phyloP scores from a whole-genome alignment of 345 rosid species.

The Trapa bicornis region DNA sequence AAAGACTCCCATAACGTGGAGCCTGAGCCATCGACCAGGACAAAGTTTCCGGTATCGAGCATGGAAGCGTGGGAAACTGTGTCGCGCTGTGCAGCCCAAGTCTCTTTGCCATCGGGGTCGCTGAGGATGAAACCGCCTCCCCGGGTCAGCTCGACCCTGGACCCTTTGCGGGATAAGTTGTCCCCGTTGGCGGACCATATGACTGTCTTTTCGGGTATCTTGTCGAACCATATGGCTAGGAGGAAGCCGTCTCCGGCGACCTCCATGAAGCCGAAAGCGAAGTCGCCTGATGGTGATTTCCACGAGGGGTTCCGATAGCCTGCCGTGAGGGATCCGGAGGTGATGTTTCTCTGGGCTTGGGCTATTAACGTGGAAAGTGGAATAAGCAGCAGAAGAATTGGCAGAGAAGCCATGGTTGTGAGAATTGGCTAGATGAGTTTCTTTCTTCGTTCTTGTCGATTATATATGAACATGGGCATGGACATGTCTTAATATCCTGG shows the following conservation, averaged over 20 bases:
- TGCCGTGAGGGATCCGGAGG: slow-evolving; percentile 21
- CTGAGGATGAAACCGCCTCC: slow-evolving; percentile 16
- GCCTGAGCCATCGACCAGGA: slow-evolving; percentile 6
- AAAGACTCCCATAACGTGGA: slow-evolving; percentile 37
- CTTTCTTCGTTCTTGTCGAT: too few species aligned
- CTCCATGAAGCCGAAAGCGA: slow-evolving; percentile 27
- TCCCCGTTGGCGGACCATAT: slow-evolving; percentile 34
- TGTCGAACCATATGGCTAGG: slow-evolving; percentile 31
- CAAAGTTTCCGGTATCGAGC: slow-evolving; percentile 22
- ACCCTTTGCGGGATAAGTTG: slow-evolving; percentile 16
- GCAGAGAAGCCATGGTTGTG: slow-evolving; percentile 8
- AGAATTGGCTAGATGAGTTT: too few species aligned
- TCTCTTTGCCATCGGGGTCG: not conserved
- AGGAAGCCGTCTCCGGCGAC: slow-evolving; percentile 13
- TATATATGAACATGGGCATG: too few species aligned
- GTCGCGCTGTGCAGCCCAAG: slow-evolving; percentile 3
- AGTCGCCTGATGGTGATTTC: slow-evolving; percentile 32
- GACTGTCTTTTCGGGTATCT: slow-evolving; percentile 22
- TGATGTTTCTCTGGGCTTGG: slow-evolving; percentile 15
- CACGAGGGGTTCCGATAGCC: slow-evolving; percentile 10
- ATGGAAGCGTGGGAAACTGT: slow-evolving; percentile 4
- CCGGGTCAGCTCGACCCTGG: slow-evolving; percentile 12
- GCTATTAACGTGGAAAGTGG: slow-evolving; percentile 11
- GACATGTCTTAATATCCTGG: too few species aligned
- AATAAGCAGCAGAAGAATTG: slow-evolving; percentile 1